These are phyloP conservation scores for Taiozyma sp. DNA, from an alignment of 1,139 yeast genomes.

Conservation along the genomic window DNA sequence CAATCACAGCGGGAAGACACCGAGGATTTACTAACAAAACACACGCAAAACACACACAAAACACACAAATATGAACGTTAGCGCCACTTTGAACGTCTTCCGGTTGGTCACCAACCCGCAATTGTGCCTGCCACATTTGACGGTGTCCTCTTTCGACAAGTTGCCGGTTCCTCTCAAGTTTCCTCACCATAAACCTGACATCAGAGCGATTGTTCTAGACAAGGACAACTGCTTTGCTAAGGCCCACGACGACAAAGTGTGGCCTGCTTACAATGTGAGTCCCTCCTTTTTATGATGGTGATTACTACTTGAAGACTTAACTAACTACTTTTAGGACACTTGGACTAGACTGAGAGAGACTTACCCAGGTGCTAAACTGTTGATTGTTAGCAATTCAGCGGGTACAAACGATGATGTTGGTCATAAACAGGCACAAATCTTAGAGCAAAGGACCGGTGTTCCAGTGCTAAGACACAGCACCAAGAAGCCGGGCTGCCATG, in stretches of 20 bases:
- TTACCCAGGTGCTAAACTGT: constrained; percentile 61
- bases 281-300: too few species aligned
- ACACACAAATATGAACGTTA: constrained; percentile 39
- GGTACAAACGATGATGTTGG: constrained; percentile 75
- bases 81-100: constrained; percentile 68
- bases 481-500: constrained; percentile 86
- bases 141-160: constrained; percentile 61
- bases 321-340: constrained; percentile 15
- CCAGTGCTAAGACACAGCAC: constrained; percentile 70
- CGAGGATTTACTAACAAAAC: neutral
- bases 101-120: constrained; percentile 58
- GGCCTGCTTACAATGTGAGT: constrained; percentile 53
- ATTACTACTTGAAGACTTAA: neutral
- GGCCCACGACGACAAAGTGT: constrained; percentile 74
- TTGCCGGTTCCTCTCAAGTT: constrained; percentile 40
- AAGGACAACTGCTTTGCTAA: constrained; percentile 94
- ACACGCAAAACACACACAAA: too few species aligned
- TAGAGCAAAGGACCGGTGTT: constrained; percentile 69
- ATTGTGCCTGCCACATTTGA: constrained; percentile 62
- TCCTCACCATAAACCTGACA: constrained; percentile 30
- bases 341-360: constrained; percentile 51
- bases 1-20: neutral
- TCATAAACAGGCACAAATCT: constrained; percentile 53
- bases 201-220: constrained; percentile 82
- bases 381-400: constrained; percentile 90